These are phyloP conservation scores for Actinomortierella ambigua DNA, from an alignment of 371 early-diverging fungal species.

Conservation along the genomic window DNA sequence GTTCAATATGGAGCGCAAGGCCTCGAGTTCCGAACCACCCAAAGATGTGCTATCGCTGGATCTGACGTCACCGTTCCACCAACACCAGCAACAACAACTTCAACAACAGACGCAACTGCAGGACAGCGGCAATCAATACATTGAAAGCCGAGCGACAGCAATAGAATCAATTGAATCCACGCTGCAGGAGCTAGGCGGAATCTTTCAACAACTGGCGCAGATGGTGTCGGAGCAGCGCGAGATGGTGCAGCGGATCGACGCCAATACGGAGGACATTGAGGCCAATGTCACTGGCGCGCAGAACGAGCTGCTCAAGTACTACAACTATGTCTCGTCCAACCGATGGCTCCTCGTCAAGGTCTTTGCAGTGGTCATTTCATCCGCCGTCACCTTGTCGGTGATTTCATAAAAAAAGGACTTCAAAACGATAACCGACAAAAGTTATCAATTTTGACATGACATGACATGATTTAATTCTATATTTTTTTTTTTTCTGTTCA, in stretches of 20 bases:
- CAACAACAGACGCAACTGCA: conserved; percentile 46
- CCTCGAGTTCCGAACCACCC: conserved; percentile 24
- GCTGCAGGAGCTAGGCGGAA: conserved; percentile 95
- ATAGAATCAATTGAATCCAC: conserved; percentile 96
- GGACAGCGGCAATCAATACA: conserved; percentile 55
- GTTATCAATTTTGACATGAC: no score
- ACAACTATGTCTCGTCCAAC: conserved; percentile 88
- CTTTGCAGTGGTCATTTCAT: conserved; percentile 75
- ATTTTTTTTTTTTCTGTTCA: no score
- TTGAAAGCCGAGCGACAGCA: conserved; percentile 88
- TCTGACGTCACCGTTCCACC: conserved; percentile 38
- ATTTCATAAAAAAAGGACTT: conserved; percentile 13
- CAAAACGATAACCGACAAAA: no score
- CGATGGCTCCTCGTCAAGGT: conserved; percentile 95
- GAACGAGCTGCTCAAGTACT: conserved; percentile 88
- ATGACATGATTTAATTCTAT: no score
- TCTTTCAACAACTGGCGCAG: conserved; percentile 92
- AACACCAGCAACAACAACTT: conserved; percentile 46
- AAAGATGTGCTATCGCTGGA: conserved; percentile 50
- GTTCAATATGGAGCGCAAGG: conserved; percentile 34
- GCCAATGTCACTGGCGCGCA: conserved; percentile 93
- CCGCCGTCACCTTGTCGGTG: conserved; percentile 40
- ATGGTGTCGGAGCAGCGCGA: conserved; percentile 97
- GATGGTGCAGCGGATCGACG: conserved; percentile 94
- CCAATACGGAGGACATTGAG: conserved; percentile 92